These are phyloP conservation scores for Scolecobasidium constrictum DNA, from an alignment of 2,329 filamentous ascomycete species.

Conservation along the genomic window DNA sequence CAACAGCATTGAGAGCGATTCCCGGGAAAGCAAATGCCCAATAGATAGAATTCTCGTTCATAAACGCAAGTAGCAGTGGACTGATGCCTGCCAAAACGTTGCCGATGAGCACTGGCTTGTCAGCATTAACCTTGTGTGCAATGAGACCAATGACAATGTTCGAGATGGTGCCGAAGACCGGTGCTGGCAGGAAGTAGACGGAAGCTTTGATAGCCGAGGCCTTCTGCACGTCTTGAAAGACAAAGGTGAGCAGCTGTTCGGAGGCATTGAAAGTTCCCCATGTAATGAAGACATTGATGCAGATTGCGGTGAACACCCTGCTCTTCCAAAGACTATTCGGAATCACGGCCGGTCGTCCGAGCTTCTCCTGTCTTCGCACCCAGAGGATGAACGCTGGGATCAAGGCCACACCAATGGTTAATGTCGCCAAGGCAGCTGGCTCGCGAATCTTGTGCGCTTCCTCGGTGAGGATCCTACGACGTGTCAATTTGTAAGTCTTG, in stretches of 20 bases:
- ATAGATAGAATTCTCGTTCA: slow-evolving; percentile 34
- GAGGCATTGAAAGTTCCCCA: slow-evolving; percentile 27
- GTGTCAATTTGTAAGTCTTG: no score
- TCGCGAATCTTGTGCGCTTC: slow-evolving; percentile 31
- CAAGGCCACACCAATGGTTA: slow-evolving; percentile 31
- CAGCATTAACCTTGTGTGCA: slow-evolving; percentile 33
- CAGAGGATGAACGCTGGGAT: slow-evolving; percentile 43
- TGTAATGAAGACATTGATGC: slow-evolving; percentile 31
- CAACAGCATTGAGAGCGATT: slow-evolving; percentile 31
- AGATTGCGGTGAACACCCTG: slow-evolving; percentile 43
- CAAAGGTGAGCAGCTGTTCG: slow-evolving; percentile 28
- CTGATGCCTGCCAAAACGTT: slow-evolving; percentile 24
- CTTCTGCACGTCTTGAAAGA: slow-evolving; percentile 30
- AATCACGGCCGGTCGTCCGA: slow-evolving; percentile 43
- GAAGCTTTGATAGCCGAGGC: slow-evolving; percentile 24
- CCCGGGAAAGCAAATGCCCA: slow-evolving; percentile 36
- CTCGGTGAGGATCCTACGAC: slow-evolving; percentile 22
- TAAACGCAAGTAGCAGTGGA: slow-evolving; percentile 35
- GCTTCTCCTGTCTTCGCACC: slow-evolving; percentile 38
- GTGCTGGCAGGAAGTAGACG: slow-evolving; percentile 31
- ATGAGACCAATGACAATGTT: slow-evolving; percentile 37
- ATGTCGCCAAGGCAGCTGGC: slow-evolving; percentile 33
- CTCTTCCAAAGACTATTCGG: slow-evolving; percentile 53
- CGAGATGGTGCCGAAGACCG: slow-evolving; percentile 26
- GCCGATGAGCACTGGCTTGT: slow-evolving; percentile 29